Base-by-base conservation (phyloP, 129 eudicot species). In the Gnaphalium uliginosum region DNA sequence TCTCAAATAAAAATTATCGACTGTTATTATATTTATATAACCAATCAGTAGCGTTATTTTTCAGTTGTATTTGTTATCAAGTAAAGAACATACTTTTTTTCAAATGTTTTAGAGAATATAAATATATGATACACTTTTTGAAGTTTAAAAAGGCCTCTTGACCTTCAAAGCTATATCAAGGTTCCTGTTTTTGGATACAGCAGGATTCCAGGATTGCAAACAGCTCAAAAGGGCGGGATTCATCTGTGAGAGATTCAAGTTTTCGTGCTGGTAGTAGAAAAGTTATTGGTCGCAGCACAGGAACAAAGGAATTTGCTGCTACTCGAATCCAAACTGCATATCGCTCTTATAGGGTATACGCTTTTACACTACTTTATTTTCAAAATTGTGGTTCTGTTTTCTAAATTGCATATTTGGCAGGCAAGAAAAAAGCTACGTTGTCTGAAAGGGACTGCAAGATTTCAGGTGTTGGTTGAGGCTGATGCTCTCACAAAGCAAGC, bases 361-460 rank as follows among this genome's bases (percentile, higher is more conserved):
- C 27, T 48, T 48, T 41, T 1, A 35, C 21, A 25, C 23, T 46
- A 56, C 1, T 56, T 6, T 4, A 1, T 56, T 56, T 56, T 19
- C 24, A 19, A 56, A 22, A 39, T 29, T 15, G 19, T 41, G 32
- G 37, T 74, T 33, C 8, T 14, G 8, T 15, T 75, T 27, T 75
- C 29, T 56, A 41, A 63, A 41, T 66, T 73, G 57, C 23, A 41
- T 18, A 41, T 68, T 33, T 25, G 29, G 78, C 85, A 87, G 92
- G 92, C 92, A 39, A 82, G 92, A 48, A 87, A 85, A 76, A 82
- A 77, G 10, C 29, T 85, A 73, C 87, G 83, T 6, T 79, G 89
- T 21, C 46, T 80, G 14, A 82, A 77, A 82, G 92, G 92, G 23
- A 80, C 87, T 1, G 79, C 78, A 23, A 85, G 83, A 77, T 85